Evolutionary conservation across 78 protist species (phyloP).

Genomic region (Dictyostelium intermedium): DNA sequence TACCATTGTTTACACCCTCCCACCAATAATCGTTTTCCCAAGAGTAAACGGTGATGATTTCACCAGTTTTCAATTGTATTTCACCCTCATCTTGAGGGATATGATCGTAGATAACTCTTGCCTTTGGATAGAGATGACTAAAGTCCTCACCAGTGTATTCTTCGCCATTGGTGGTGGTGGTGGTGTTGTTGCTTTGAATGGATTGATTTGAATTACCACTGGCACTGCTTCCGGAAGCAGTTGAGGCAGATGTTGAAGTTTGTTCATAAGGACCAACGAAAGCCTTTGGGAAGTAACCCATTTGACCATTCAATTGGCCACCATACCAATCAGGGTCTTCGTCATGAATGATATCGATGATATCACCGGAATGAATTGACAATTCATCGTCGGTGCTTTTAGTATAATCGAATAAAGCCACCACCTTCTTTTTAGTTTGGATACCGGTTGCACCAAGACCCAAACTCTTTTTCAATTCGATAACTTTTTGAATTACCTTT

Average conservation of each 20-base stretch:
- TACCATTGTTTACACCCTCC: constrained; percentile 36
- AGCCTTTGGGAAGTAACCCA: constrained; percentile 65
- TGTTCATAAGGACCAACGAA: not conserved
- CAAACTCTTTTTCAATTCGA: constrained; percentile 31
- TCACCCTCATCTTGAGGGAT: constrained; percentile 43
- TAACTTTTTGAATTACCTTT: constrained; percentile 56
- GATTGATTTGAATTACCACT: not conserved
- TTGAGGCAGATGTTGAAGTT: not conserved
- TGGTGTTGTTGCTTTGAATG: too few relatives aligned
- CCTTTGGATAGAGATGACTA: constrained; percentile 64
- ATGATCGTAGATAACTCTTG: constrained; percentile 54
- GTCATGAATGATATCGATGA: constrained; percentile 66
- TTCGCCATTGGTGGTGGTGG: not conserved
- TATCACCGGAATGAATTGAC: constrained; percentile 40
- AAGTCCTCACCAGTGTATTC: constrained; percentile 16
- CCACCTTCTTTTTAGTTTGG: not conserved
- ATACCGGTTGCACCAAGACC: constrained; percentile 65
- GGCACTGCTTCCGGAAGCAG: not conserved
- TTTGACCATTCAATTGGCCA: constrained; percentile 28
- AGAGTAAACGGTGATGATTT: constrained; percentile 26
- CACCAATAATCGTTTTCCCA: constrained; percentile 80
- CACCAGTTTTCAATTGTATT: constrained; percentile 26
- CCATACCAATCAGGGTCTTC: constrained; percentile 63
- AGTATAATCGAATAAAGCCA: constrained; percentile 22
- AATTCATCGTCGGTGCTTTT: constrained; percentile 41